Evolutionary conservation across 768 basidiomycete species (phyloP).

Genomic region (Phylloporus scabripes): DNA sequence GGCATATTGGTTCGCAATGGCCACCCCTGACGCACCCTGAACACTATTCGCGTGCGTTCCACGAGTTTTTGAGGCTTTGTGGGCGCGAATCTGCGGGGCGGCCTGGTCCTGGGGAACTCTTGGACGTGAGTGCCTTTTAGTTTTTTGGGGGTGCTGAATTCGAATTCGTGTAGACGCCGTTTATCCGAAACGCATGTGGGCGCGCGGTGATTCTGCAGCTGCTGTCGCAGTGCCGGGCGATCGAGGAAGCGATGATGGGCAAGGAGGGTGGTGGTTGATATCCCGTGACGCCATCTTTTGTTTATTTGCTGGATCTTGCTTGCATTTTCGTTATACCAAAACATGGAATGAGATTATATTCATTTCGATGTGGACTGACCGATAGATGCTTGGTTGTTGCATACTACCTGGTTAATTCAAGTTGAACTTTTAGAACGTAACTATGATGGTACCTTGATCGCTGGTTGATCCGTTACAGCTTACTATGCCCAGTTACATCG

Average conservation of each 20-base stretch:
- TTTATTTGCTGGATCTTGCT: not conserved
- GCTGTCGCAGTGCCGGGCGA: slow-evolving; percentile 59
- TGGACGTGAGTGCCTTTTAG: slow-evolving; percentile 43
- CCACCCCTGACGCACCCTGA: slow-evolving; percentile 56
- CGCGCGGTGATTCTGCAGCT: slow-evolving; percentile 63
- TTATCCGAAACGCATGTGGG: slow-evolving; percentile 64
- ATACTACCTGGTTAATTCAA: too few species aligned
- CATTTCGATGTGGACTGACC: not conserved
- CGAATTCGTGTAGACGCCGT: slow-evolving; percentile 42
- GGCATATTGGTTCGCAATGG: slow-evolving; percentile 52
- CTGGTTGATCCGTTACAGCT: too few species aligned
- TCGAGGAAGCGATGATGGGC: slow-evolving; percentile 44
- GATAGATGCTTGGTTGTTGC: too few species aligned
- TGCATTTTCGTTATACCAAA: not conserved
- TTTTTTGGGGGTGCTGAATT: not conserved
- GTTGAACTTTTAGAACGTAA: too few species aligned
- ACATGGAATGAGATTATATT: not conserved
- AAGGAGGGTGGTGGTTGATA: slow-evolving; percentile 6
- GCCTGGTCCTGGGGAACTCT: slow-evolving; percentile 51
- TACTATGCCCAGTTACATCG: too few species aligned
- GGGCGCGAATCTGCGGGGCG: slow-evolving; percentile 54
- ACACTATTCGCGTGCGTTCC: slow-evolving; percentile 61
- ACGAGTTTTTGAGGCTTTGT: slow-evolving; percentile 65
- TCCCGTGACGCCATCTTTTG: not conserved
- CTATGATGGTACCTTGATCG: too few species aligned